These are phyloP conservation scores for Zopfochytrium polystomum DNA, from an alignment of 371 early-diverging fungal genomes.

Conservation along the genomic window DNA sequence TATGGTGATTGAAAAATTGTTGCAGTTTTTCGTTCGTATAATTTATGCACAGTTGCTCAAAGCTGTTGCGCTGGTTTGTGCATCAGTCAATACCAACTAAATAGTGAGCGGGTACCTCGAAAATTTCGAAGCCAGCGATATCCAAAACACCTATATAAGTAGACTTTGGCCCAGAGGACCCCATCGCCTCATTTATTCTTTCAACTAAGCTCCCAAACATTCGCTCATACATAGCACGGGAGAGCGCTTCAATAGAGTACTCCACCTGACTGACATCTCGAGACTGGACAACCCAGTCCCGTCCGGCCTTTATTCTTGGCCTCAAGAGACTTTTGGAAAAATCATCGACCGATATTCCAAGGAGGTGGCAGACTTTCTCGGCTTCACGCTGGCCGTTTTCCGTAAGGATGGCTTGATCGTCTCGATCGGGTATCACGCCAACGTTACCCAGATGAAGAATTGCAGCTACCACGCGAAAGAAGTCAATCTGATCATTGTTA, in stretches of 20 bases:
- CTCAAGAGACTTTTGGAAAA: conserved; percentile 86
- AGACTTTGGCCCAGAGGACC: conserved; percentile 62
- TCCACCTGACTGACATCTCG: conserved; percentile 84
- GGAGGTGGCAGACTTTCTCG: conserved; percentile 91
- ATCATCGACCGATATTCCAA: conserved; percentile 84
- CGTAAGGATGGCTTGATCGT: conserved; percentile 84
- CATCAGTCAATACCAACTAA: neutral
- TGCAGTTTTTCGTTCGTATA: conserved; percentile 99
- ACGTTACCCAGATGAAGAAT: conserved; percentile 98
- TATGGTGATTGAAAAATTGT: conserved; percentile 99
- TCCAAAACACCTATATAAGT: conserved; percentile 98
- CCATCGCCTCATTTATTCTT: conserved; percentile 85
- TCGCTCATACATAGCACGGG: conserved; percentile 95
- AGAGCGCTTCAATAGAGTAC: conserved; percentile 90
- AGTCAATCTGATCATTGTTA: conserved; percentile 69
- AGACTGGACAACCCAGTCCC: conserved; percentile 93
- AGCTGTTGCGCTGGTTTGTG: conserved; percentile 76
- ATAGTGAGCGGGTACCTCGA: no score
- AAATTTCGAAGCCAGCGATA: conserved; percentile 99
- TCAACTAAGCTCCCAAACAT: conserved; percentile 92
- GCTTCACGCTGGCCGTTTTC: conserved; percentile 64
- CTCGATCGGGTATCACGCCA: conserved; percentile 65
- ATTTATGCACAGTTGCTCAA: conserved; percentile 99
- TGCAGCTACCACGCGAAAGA: conserved; percentile 86
- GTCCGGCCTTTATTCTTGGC: conserved; percentile 93